phyloP scores from a whole-genome alignment of 345 rosid genomes.

The Salix koriyanagi region DNA sequence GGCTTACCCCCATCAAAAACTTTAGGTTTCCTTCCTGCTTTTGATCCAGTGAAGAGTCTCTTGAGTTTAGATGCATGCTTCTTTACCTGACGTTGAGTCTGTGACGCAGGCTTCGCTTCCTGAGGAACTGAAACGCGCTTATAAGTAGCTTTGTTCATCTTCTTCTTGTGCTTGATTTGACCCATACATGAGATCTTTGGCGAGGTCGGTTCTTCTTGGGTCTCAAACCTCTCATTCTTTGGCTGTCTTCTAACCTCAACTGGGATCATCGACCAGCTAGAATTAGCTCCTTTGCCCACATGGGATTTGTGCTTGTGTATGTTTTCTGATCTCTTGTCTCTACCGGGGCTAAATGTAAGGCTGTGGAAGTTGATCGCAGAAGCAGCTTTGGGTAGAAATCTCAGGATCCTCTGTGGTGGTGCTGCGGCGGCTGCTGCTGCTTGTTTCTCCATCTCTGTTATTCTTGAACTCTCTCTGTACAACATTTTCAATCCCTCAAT shows the following conservation, averaged over 20 bases:
- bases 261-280: slow-evolving; percentile 54
- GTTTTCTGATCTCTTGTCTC: slow-evolving; percentile 37
- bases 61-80: slow-evolving; percentile 36
- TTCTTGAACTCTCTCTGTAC: neutral
- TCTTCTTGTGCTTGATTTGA: slow-evolving; percentile 68
- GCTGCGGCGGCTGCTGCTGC: neutral
- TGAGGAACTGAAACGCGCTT: slow-evolving; percentile 11
- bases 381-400: slow-evolving; percentile 56
- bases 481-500: neutral
- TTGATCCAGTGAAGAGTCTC: slow-evolving; percentile 32
- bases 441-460: slow-evolving; percentile 34
- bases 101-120: slow-evolving; percentile 12
- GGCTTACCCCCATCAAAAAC: neutral
- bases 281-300: slow-evolving; percentile 46
- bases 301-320: slow-evolving; percentile 20
- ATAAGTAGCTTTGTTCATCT: slow-evolving; percentile 3
- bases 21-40: slow-evolving; percentile 27
- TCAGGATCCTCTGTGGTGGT: slow-evolving; percentile 39
- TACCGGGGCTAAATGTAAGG: slow-evolving; percentile 62
- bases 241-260: slow-evolving; percentile 47
- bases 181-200: slow-evolving; percentile 95
- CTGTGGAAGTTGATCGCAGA: slow-evolving; percentile 44
- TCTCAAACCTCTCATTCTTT: slow-evolving; percentile 28
- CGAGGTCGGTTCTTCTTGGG: slow-evolving; percentile 61
- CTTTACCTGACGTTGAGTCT: slow-evolving; percentile 14